Base-by-base conservation (phyloP, 2,329 filamentous ascomycete genomes). In the Boeremia lycopersici region DNA sequence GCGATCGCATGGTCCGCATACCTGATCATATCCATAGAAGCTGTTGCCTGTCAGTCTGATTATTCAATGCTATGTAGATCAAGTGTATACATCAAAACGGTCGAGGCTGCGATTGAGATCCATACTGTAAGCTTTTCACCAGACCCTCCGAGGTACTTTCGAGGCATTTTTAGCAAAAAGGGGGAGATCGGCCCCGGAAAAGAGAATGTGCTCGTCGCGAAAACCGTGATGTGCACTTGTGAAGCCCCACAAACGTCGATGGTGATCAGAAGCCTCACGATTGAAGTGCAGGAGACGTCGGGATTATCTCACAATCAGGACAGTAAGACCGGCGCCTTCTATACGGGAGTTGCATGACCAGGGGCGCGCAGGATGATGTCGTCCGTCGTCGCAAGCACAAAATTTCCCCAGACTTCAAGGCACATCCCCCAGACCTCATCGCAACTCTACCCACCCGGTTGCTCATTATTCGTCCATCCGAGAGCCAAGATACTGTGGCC, bases 71-170 rank as follows among this genome's bases (percentile, higher is more conserved):
- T 13, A 2, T 4, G n/a, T 25, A 6, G 2, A 9, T 30, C 19
- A 7, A 8, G 15, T 13, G 42, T 56, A 26, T 45, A 59, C 48
- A 82, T 72, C 19, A 82, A 68, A 4, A 82, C 79, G 0, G 79
- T 82, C 1, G 76, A 79, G 1, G 80, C 79, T 11, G 80, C 79
- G 15, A 82, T 70, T 5, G 78, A 80, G 36, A 83, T 82, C 80
- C 80, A 82, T 13, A 82, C 72, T 0, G 80, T 82, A n/a, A 83
- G 72, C 26, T 72, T 67, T 55, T 80, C 75, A 29, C 81, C 81
- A 36, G 79, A 81, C 30, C 80, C 80, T 57, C 80, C 81, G 43
- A 82, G 76, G 55, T 82, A 83, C 61, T 76, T 78, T 39, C 76
- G 76, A 28, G 75, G 74, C 77, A 83, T 77, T 2, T 5, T 23